These are phyloP conservation scores for Linnemannia hyalina DNA, from an alignment of 192 early-diverging fungal genomes.

Conservation along the genomic window DNA sequence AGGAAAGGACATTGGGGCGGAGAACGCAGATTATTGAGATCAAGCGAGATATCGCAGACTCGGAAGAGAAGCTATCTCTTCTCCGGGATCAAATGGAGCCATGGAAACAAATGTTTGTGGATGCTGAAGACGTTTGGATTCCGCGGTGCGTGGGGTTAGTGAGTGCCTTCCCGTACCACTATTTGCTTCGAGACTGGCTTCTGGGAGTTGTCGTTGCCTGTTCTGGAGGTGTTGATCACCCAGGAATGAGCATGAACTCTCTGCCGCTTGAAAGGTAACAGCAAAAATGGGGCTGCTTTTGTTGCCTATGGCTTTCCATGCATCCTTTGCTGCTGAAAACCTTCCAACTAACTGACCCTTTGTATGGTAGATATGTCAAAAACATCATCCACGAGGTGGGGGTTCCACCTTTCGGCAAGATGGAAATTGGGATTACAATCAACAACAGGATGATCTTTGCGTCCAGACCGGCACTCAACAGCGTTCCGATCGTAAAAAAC, in stretches of 20 bases:
- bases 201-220: constrained; percentile 68
- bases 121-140: constrained; percentile 74
- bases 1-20: constrained; percentile 38
- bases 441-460: constrained; percentile 71
- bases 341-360: background rate
- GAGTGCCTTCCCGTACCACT: constrained; percentile 80
- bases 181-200: constrained; percentile 84
- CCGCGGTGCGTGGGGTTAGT: constrained; percentile 78
- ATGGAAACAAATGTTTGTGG: constrained; percentile 66
- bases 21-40: constrained; percentile 25
- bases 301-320: background rate
- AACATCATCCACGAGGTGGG: constrained; percentile 83
- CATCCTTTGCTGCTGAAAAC: background rate
- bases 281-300: background rate
- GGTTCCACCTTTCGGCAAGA: constrained; percentile 83
- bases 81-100: constrained; percentile 75
- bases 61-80: constrained; percentile 78
- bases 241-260: constrained; percentile 43
- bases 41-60: constrained; percentile 54
- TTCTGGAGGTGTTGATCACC: constrained; percentile 64
- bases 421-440: constrained; percentile 80
- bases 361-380: constrained; percentile 64
- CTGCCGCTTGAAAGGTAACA: constrained; percentile 70
- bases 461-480: constrained; percentile 82
- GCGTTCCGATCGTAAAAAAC: constrained; percentile 80